These are phyloP conservation scores for Gillenia trifoliata DNA, from an alignment of 306 rosid species.

Conservation along the genomic window DNA sequence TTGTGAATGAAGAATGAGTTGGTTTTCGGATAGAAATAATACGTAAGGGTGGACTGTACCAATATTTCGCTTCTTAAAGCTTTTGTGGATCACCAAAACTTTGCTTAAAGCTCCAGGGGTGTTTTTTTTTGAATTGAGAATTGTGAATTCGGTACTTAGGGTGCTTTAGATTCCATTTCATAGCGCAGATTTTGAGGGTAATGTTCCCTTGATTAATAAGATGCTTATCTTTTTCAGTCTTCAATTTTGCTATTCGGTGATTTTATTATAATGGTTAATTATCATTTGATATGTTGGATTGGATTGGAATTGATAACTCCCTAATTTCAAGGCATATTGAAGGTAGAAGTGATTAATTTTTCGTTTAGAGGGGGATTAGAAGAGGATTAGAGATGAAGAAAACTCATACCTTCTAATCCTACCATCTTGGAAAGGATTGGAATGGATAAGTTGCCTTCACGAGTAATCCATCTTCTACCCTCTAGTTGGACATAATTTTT, in stretches of 20 bases:
- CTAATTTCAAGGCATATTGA: too few relatives aligned
- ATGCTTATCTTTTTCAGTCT: background rate
- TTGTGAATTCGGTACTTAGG: constrained; percentile 2
- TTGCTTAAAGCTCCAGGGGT: background rate
- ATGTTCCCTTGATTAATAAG: background rate
- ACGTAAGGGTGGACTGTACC: constrained; percentile 28
- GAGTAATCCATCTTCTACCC: too few relatives aligned
- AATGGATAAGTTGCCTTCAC: too few relatives aligned
- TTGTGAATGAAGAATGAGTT: constrained; percentile 21
- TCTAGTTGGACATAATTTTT: too few relatives aligned
- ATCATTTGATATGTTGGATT: background rate
- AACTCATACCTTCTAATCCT: background rate
- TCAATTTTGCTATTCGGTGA: background rate
- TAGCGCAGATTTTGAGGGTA: background rate
- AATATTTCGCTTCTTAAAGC: constrained; percentile 26
- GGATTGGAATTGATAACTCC: too few relatives aligned
- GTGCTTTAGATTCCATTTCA: constrained; percentile 11
- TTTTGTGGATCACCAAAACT: constrained; percentile 21
- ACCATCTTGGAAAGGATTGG: background rate
- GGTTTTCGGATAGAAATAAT: constrained; percentile 50
- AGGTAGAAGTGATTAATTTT: background rate
- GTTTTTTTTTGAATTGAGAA: background rate
- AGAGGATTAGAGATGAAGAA: background rate
- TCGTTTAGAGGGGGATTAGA: background rate
- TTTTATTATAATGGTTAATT: background rate